These are phyloP conservation scores for Leccinellum luteum DNA, from an alignment of 768 basidiomycete species.

Conservation along the genomic window DNA sequence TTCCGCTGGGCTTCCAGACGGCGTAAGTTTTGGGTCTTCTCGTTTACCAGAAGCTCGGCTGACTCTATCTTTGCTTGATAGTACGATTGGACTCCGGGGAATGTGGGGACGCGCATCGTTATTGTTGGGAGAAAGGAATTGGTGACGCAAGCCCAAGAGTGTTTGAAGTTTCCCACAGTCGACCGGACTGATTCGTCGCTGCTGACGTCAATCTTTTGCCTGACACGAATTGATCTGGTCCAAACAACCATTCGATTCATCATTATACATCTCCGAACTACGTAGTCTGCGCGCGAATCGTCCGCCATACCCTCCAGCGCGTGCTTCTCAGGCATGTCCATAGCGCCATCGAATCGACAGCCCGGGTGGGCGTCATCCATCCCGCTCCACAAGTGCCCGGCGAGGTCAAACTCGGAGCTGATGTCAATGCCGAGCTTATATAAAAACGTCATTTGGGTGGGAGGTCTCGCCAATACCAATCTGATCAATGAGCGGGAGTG, in stretches of 20 bases:
- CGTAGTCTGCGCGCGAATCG: no score
- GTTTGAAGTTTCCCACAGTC: not conserved
- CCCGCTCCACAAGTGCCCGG: conserved; percentile 63
- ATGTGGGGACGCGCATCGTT: conserved; percentile 38
- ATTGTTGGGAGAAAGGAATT: not conserved
- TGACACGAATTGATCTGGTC: no score
- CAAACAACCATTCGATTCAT: no score
- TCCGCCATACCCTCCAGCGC: no score
- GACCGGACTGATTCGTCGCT: no score
- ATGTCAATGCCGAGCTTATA: conserved; percentile 12
- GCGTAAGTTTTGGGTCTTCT: conserved; percentile 94
- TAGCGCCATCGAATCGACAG: no score
- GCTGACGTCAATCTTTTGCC: no score
- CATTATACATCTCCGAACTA: no score
- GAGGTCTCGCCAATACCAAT: no score
- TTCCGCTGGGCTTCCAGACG: conserved; percentile 97
- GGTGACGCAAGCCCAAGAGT: not conserved
- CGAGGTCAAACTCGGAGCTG: conserved; percentile 19
- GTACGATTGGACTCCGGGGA: conserved; percentile 75
- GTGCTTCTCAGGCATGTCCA: no score
- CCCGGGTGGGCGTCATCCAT: no score
- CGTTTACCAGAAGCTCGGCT: conserved; percentile 89
- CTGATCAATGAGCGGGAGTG: conserved; percentile 5
- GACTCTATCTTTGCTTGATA: conserved; percentile 96
- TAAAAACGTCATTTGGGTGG: conserved; percentile 28